Percentiles rank a stretch among this genome's conserved stretches.
Conservation (phyloP, 495 filamentous ascomycete species). For the Penicillium bovifimosum region DNA sequence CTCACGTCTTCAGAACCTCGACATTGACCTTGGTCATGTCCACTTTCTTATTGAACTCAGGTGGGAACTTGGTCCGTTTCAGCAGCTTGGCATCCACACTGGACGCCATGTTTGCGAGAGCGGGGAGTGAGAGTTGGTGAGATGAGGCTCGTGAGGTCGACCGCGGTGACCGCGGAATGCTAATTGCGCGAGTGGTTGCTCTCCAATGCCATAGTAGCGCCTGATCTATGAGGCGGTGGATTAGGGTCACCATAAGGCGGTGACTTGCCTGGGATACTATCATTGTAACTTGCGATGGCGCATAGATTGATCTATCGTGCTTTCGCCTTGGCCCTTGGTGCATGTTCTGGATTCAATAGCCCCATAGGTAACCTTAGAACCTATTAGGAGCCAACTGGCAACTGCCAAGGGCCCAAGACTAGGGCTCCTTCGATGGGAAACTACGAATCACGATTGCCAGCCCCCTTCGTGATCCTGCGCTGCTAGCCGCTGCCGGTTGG, state of each 20-base stretch:
- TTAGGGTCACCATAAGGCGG: not conserved
- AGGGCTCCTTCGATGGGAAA: too few species aligned
- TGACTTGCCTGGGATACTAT: too few species aligned
- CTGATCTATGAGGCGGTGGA: not conserved
- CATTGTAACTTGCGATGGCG: too few species aligned
- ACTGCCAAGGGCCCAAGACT: too few species aligned
- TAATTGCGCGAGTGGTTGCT: not conserved
- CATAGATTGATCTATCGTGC: too few species aligned
- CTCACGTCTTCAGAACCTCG: conserved; percentile 94
- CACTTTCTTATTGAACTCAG: conserved; percentile 91
- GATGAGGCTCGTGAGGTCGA: not conserved
- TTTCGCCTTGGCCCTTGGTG: too few species aligned
- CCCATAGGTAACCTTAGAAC: too few species aligned
- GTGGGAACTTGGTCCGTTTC: conserved; percentile 85
- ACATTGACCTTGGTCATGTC: conserved; percentile 96
- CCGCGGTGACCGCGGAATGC: not conserved
- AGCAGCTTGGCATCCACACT: conserved; percentile 82
- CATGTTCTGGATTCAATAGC: too few species aligned
- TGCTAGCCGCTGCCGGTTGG: too few species aligned
- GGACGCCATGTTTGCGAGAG: conserved; percentile 53
- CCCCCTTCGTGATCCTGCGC: too few species aligned
- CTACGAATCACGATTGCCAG: too few species aligned
- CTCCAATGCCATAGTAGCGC: not conserved
- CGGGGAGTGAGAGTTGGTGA: not conserved
- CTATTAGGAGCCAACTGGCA: too few species aligned